These are phyloP conservation scores for Proliferodiscus dingleyae DNA, from an alignment of 2,329 filamentous ascomycete species.

Conservation along the genomic window DNA sequence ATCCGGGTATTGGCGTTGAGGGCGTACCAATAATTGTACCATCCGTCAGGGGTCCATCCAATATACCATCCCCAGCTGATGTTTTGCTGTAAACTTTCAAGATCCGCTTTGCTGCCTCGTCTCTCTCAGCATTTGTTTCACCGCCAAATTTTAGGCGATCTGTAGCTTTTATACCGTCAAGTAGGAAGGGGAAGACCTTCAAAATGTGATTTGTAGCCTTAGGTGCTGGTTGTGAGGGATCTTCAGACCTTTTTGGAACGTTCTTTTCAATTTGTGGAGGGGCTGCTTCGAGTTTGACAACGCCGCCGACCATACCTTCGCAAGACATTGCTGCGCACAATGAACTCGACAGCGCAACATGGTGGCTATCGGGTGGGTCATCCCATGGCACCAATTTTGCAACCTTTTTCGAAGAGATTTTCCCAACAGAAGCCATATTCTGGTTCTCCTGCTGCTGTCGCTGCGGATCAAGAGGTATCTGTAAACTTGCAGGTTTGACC, in stretches of 20 bases:
- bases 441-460: constrained; percentile 66
- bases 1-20: constrained; percentile 53
- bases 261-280: constrained; percentile 37
- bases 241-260: constrained; percentile 9
- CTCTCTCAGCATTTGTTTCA: constrained; percentile 76
- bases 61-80: constrained; percentile 53
- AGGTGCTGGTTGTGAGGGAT: constrained; percentile 55
- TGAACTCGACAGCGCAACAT: constrained; percentile 71
- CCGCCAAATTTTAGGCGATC: constrained; percentile 80
- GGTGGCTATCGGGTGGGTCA: constrained; percentile 76
- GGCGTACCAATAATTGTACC: constrained; percentile 68
- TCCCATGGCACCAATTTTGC: constrained; percentile 76
- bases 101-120: constrained; percentile 69
- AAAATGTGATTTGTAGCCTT: constrained; percentile 49
- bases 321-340: constrained; percentile 71
- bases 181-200: constrained; percentile 76
- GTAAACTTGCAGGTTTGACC: constrained; percentile 74
- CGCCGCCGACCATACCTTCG: constrained; percentile 72
- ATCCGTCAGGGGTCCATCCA: constrained; percentile 84
- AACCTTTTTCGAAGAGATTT: constrained; percentile 62
- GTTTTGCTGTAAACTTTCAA: constrained; percentile 62
- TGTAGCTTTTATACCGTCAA: constrained; percentile 47
- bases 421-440: constrained; percentile 50
- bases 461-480: constrained; percentile 63
- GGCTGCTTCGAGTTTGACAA: constrained; percentile 83